Percentiles rank a stretch among this genome's conserved stretches.
Conservation (phyloP, 2,329 filamentous ascomycete species). For the Botrytis aclada region DNA sequence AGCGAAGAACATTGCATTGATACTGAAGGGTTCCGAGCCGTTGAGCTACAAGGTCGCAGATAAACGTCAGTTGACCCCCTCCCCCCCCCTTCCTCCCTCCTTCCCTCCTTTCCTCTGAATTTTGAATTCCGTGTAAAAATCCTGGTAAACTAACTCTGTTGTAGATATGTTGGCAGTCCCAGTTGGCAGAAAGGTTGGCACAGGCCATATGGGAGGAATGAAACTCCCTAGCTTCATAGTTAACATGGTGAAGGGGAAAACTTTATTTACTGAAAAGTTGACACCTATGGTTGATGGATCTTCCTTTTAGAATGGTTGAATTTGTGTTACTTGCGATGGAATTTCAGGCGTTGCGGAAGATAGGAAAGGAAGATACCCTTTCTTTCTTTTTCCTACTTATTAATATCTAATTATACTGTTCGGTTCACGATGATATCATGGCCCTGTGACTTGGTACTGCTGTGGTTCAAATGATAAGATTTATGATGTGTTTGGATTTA, state of each 20-base stretch:
- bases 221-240: conserved; percentile 34
- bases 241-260: conserved; percentile 28
- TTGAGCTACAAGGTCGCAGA: conserved; percentile 27
- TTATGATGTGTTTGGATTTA: background rate
- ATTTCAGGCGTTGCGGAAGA: background rate
- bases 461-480: background rate
- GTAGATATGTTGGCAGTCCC: conserved; percentile 33
- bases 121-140: background rate
- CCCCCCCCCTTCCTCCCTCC: too few relatives aligned
- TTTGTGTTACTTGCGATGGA: background rate
- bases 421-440: background rate
- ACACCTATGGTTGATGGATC: conserved; percentile 28
- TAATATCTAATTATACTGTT: background rate
- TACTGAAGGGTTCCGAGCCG: conserved; percentile 23
- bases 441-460: background rate
- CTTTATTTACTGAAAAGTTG: conserved; percentile 31
- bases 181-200: conserved; percentile 42
- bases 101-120: background rate
- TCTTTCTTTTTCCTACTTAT: background rate
- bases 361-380: background rate
- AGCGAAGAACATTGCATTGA: conserved; percentile 30
- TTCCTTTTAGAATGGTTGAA: conserved; percentile 9
- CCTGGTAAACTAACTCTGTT: conserved; percentile 7
- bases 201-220: conserved; percentile 34
- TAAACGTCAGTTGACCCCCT: conserved; percentile 3